Base-by-base conservation (phyloP, 371 early-diverging fungal species). In the Mucor indicus region DNA sequence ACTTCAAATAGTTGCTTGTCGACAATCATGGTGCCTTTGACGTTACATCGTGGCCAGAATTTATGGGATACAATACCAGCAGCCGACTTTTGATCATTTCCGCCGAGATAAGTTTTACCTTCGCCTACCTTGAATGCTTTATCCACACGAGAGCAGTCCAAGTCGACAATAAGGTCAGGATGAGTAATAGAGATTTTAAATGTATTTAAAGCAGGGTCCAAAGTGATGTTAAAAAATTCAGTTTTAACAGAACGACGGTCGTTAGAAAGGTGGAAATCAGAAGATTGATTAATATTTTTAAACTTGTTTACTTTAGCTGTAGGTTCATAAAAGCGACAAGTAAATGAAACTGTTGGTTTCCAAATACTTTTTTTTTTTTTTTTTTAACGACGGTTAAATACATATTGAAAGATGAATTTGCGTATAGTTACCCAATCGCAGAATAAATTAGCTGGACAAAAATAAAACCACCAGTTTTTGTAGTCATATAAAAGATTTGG, bases 391-490 rank as follows among this genome's bases (percentile, higher is more conserved):
- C 11, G 11, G 5, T 7, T 27, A 27, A 7, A 27, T 27, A 27
- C 11, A 27, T 5, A 27, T 27, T 27, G 5, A 27, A 27, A 27
- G 11, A 27, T 7, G 19, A 41, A 13, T 2, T 16, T 27, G 13
- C 23, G 1, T 16, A 31, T 31, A 17, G 31, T 68, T 82, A 84
- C 83, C 90, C 84, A 72, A 89, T 69, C 66, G 79, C 90, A 23
- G 92, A 90, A 77, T 92, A 90, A 55, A 91, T 91, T 60, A 91
- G 60, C 64, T 94, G 90, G 25, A 87, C 77, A 67, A 92, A 86
- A 7, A 81, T 82, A 65, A 89, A 84, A 40, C 78, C 75, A 9
- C 93, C 93, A 16, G 79, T 67, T 40, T 89, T 76, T 9, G 85
- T 81, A 31, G 85, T 82, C 36, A 90, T 62, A 64, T 95, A 93